Evolutionary conservation across 495 filamentous ascomycete species (phyloP).

Genomic region (Hypoxylon lenormandii): DNA sequence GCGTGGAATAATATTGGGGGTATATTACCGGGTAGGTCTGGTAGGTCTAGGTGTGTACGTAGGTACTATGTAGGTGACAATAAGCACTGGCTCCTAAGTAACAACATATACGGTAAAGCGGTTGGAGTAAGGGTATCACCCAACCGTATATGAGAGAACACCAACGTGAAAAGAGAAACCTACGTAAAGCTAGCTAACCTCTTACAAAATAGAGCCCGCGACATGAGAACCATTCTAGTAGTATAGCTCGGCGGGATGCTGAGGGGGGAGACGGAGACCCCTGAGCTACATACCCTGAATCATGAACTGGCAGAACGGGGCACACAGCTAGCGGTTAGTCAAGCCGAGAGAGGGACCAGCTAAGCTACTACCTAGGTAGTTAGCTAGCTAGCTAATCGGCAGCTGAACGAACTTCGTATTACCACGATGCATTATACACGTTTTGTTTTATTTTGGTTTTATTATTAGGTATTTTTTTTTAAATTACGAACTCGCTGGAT

Average conservation of each 20-base stretch:
- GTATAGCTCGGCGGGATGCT: conserved; percentile 25
- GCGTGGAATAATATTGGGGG: no score
- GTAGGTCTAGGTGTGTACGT: no score
- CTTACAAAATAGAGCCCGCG: conserved; percentile 16
- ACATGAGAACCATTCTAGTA: conserved; percentile 10
- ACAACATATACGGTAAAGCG: not conserved
- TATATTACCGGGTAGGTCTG: no score
- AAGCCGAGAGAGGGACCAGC: conserved; percentile 17
- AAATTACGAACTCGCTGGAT: conserved; percentile 8
- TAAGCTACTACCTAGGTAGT: no score
- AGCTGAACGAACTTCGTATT: conserved; percentile 27
- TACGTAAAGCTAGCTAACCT: not conserved
- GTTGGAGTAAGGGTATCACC: not conserved
- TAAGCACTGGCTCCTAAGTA: not conserved
- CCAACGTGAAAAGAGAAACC: not conserved
- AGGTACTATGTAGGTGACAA: no score
- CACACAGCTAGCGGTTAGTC: conserved; percentile 32
- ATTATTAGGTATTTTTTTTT: no score
- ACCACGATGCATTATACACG: not conserved
- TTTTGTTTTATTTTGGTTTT: not conserved
- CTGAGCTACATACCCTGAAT: conserved; percentile 13
- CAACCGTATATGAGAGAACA: not conserved
- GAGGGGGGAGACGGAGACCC: conserved; percentile 3
- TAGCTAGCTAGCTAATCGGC: conserved; percentile 20
- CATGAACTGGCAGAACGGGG: conserved; percentile 14